Percentiles rank a stretch among this genome's conserved stretches.
These are phyloP conservation scores for Phaffia rhodozyma DNA, from an alignment of 1,284 basidiomycete species.

Conservation along the genomic window DNA sequence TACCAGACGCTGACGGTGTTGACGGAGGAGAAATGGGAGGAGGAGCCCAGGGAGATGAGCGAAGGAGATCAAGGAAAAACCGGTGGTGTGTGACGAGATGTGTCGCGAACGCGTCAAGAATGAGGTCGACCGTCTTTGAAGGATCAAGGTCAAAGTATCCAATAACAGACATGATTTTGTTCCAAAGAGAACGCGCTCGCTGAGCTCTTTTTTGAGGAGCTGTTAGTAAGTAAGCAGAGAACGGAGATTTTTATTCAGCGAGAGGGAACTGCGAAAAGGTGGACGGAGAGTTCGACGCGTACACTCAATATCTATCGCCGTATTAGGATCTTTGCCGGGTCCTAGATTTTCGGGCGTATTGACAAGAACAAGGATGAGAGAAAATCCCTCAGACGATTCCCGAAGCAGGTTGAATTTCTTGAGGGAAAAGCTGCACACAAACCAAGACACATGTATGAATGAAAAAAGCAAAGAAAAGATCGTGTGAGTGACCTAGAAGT, in stretches of 20 bases:
- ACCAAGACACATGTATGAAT: not conserved
- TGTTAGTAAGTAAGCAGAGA: not conserved
- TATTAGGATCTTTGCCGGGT: constrained; percentile 12
- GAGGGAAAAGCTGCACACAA: constrained; percentile 60
- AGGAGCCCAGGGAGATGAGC: constrained; percentile 64
- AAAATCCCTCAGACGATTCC: constrained; percentile 95
- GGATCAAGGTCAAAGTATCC: constrained; percentile 92
- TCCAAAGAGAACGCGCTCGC: constrained; percentile 6
- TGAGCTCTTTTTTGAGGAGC: constrained; percentile 12
- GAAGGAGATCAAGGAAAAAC: constrained; percentile 83
- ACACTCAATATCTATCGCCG: constrained; percentile 15
- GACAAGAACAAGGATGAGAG: constrained; percentile 73
- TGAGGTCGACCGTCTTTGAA: constrained; percentile 82
- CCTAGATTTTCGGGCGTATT: constrained; percentile 47
- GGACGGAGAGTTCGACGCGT: not conserved
- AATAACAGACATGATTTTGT: not conserved
- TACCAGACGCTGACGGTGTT: not conserved
- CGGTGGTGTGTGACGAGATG: constrained; percentile 71
- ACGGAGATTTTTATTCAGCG: not conserved
- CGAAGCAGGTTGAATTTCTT: constrained; percentile 96
- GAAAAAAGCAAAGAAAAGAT: too few relatives aligned
- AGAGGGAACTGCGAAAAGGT: not conserved
- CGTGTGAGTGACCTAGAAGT: too few relatives aligned
- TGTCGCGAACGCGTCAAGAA: constrained; percentile 78
- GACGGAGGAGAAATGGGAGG: constrained; percentile 8